phyloP scores from a whole-genome alignment of 257 asterid genomes.

The Solanum infundibuliforme region DNA sequence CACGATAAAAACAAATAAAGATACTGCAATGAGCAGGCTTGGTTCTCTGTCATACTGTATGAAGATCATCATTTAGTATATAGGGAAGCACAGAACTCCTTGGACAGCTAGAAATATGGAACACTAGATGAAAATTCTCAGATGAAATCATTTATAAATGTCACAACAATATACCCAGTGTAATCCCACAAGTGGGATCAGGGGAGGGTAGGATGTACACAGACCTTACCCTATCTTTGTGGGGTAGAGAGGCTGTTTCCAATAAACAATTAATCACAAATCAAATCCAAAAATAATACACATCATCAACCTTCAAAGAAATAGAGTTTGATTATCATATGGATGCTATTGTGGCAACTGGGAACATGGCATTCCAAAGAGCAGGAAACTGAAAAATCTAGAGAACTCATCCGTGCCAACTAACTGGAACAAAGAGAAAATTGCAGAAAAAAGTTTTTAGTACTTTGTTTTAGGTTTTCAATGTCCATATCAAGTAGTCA shows the following conservation, averaged over 20 bases:
- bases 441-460: not conserved
- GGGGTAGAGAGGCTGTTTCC: not conserved
- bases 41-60: not conserved
- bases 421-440: not conserved
- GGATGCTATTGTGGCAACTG: not conserved
- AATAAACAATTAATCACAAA: not conserved
- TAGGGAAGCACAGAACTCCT: not conserved
- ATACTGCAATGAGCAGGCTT: not conserved
- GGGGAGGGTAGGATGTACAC: not conserved
- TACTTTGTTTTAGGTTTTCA: not conserved
- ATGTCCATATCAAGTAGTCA: not conserved
- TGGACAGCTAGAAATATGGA: not conserved
- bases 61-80: not conserved
- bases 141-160: not conserved
- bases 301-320: not conserved
- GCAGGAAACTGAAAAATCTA: not conserved
- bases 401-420: not conserved
- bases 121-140: not conserved
- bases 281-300: not conserved
- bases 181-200: not conserved
- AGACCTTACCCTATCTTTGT: not conserved
- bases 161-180: not conserved
- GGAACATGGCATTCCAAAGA: not conserved
- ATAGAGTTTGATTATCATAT: not conserved
- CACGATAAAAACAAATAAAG: not conserved